Evolutionary conservation across 1,139 yeast species (phyloP).

Genomic region (Blastobotrys arbuscula): DNA sequence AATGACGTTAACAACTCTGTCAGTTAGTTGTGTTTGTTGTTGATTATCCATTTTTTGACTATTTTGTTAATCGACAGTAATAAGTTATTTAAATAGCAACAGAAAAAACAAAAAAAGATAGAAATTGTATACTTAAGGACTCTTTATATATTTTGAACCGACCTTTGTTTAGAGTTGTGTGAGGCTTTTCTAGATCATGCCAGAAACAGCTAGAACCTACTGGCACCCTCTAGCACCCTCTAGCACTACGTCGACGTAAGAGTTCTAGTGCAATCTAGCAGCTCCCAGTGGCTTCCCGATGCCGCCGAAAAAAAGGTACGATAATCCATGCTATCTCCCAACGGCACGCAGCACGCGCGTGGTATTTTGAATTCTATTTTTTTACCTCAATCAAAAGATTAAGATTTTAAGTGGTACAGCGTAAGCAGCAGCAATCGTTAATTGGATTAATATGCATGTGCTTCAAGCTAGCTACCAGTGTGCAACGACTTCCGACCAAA

Average conservation of each 20-base stretch:
- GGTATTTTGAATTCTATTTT: too few relatives aligned
- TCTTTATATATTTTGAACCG: background rate
- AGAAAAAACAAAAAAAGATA: background rate
- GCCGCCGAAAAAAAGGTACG: too few relatives aligned
- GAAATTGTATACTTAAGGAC: background rate
- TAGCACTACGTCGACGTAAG: background rate
- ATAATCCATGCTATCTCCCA: too few relatives aligned
- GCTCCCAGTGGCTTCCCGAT: too few relatives aligned
- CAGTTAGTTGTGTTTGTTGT: constrained; percentile 51
- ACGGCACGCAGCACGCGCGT: too few relatives aligned
- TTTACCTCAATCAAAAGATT: too few relatives aligned
- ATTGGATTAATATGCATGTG: too few relatives aligned
- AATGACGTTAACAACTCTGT: constrained; percentile 79
- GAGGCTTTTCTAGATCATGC: background rate
- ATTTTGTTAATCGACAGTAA: background rate
- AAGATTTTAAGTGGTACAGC: too few relatives aligned
- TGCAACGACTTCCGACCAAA: too few relatives aligned
- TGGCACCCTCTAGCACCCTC: background rate
- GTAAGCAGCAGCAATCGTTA: too few relatives aligned
- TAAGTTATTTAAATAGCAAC: background rate
- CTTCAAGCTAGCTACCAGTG: too few relatives aligned
- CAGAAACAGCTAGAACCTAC: constrained; percentile 3
- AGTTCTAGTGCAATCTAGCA: background rate
- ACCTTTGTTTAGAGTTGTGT: too few relatives aligned
- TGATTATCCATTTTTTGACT: background rate